phyloP scores from a whole-genome alignment of 2,329 filamentous ascomycete species.

The Leptodontidium sp. region DNA sequence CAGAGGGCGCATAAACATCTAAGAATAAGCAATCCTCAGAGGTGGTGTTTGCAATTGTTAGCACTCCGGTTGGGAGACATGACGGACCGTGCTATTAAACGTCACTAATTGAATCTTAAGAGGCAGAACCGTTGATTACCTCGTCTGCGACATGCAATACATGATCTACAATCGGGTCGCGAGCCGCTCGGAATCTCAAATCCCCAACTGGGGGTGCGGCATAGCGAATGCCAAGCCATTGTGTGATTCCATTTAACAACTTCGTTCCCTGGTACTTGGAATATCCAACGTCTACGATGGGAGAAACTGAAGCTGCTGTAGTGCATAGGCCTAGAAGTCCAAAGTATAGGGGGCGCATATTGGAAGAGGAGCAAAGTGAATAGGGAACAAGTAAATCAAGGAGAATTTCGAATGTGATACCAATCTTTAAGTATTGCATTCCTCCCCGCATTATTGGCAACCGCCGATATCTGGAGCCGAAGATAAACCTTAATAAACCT shows the following conservation, averaged over 20 bases:
- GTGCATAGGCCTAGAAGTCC: too few species aligned
- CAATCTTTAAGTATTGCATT: too few species aligned
- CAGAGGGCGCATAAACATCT: conserved; percentile 67
- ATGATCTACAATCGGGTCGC: conserved; percentile 58
- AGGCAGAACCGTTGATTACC: conserved; percentile 27
- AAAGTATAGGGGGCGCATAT: too few species aligned
- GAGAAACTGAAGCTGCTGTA: too few species aligned
- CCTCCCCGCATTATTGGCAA: too few species aligned
- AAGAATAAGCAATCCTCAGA: conserved; percentile 76
- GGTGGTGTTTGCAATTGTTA: conserved; percentile 43
- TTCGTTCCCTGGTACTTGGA: conserved; percentile 68
- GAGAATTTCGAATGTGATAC: too few species aligned
- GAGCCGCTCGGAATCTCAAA: conserved; percentile 72
- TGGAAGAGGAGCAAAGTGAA: too few species aligned
- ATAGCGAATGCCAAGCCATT: conserved; percentile 80
- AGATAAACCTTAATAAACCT: too few species aligned
- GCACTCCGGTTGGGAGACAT: conserved; percentile 42
- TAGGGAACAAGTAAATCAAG: too few species aligned
- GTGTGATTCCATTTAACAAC: conserved; percentile 64
- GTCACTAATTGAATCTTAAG: too few species aligned
- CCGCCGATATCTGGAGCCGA: too few species aligned
- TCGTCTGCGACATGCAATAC: conserved; percentile 38
- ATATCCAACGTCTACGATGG: conserved; percentile 67
- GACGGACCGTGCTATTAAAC: conserved; percentile 33
- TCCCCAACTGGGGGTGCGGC: conserved; percentile 72